A percentile compares a stretch with the other conserved stretches of the same genome.
Conservation (phyloP, 306 rosid species). For the Cucumis hystrix region DNA sequence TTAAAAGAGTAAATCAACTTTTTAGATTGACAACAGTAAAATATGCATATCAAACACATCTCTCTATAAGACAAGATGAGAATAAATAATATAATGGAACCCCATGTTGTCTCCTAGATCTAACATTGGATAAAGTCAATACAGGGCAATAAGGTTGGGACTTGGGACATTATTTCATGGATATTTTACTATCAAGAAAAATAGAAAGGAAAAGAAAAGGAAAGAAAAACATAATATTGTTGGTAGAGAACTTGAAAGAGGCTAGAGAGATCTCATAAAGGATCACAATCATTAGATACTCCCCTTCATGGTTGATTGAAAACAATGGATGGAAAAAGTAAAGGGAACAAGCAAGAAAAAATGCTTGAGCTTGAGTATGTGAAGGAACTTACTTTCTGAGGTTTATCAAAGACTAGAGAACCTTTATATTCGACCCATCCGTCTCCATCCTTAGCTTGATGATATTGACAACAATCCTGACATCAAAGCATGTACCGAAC, state of each 20-base stretch:
- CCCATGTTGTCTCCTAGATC: not conserved
- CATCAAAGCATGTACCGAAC: slow-evolving; percentile 15
- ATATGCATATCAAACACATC: not conserved
- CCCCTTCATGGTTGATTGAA: not conserved
- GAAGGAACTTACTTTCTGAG: slow-evolving; percentile 52
- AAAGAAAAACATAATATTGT: not conserved
- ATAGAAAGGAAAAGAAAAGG: not conserved
- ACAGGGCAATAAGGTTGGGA: not conserved
- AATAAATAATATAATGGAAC: not conserved
- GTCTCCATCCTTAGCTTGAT: slow-evolving; percentile 98
- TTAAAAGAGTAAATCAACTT: not conserved
- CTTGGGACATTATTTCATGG: not conserved
- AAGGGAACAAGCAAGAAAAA: not conserved
- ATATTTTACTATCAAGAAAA: not conserved
- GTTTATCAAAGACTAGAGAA: slow-evolving; percentile 61
- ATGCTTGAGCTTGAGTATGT: not conserved
- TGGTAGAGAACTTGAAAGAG: not conserved
- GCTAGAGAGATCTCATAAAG: not conserved
- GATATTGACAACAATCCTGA: slow-evolving; percentile 97
- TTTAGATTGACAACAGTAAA: not conserved
- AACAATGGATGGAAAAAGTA: not conserved
- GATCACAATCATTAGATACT: not conserved
- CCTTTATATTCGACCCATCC: slow-evolving; percentile 99
- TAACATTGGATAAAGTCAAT: not conserved
- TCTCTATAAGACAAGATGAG: not conserved